Evolutionary conservation across 768 basidiomycete genomes (phyloP), one percentile per base, ranked within the genome.

Genomic region (Crassisporium funariophilum): DNA sequence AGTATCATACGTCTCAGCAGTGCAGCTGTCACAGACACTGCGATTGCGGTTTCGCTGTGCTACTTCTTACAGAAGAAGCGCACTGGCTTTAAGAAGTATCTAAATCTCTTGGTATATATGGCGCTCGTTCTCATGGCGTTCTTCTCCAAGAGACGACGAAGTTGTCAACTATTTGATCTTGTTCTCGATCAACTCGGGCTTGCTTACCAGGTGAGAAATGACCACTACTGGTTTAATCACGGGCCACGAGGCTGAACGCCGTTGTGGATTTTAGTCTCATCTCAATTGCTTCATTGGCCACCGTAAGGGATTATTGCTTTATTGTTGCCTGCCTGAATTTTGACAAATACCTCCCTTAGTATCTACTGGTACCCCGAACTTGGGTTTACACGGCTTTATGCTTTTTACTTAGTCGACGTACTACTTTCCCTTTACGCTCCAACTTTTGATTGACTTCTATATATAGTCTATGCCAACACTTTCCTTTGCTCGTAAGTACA

Each of bases 371-470:
- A n/a, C 64, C 64, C 3, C 55, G 47, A 19, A 64, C 60, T 17
- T 68, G 67, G 67, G 62, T 67, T 3, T 68, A 68, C 46, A 54
- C 64, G 21, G 65, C 63, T 12, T 55, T 69, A 8, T 67, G 65
- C 49, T 67, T 69, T 49, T 29, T 65, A 27, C 61, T 67, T 24
- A 67, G 62, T 46, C 61, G 64, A 19, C 54, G 65, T 67, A 45
- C 45, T 64, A 57, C 16, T 13, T 29, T 33, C 15, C 11, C 19
- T 16, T 13, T 16, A 15, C 35, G 23, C 9, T 35, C 27, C 7
- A 20, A 25, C 16, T 12, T 27, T 8, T 5, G 25, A 33, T 21
- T 25, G 15, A 2, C 20, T 19, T 20, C 31, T 17, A 19, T 8
- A 7, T 22, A 17, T 25, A 67, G 65, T 67, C 22, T 67, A 69